Evolutionary conservation across 345 rosid genomes (phyloP), one percentile per base, ranked within the genome.

Genomic region (Lagerstroemia speciosa): DNA sequence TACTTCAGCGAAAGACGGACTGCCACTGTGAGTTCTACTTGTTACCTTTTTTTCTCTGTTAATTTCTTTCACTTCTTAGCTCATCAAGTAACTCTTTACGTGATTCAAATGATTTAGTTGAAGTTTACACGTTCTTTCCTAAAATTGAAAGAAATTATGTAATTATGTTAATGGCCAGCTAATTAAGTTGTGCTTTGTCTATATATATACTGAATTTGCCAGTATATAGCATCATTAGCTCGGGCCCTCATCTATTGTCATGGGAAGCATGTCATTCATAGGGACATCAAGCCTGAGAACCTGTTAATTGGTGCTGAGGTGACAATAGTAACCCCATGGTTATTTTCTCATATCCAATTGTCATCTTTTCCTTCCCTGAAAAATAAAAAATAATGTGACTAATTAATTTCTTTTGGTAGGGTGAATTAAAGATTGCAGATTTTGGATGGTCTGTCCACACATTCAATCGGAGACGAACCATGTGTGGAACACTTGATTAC

Each of bases 391-490:
- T 26, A 36, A 62, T 16, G 65, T 5, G 34, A 26, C 43, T 26
- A 70, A 41, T 67, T 64, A 62, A 36, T 40, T 14, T 53, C 1
- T 72, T 34, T 70, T 69, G 10, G 67, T 79, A 94, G 99, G 99
- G 99, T 61, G 99, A 94, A 76, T 93, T 92, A 53, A 94, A 94
- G 86, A 94, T 94, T 78, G 98, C 99, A 20, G 98, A 92, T 67
- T 94, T 94, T 79, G 99, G 98, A 65, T 94, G 98, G 98, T 94
- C 99, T 0, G 98, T 94, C 30, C 98, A 94, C 78, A 92, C 99
- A 37, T 94, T 94, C 75, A 91, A 89, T 74, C 90, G 96, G n/a
- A 87, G 99, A 76, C 78, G 85, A 65, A 94, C 99, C 26, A 94
- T 94, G 98, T 94, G 99, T 14, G 98, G 99, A 34, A 94, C 99